Evolutionary conservation across 2,329 filamentous ascomycete genomes (phyloP).

Genomic region (Immersiporthe knoxdaviesiana): DNA sequence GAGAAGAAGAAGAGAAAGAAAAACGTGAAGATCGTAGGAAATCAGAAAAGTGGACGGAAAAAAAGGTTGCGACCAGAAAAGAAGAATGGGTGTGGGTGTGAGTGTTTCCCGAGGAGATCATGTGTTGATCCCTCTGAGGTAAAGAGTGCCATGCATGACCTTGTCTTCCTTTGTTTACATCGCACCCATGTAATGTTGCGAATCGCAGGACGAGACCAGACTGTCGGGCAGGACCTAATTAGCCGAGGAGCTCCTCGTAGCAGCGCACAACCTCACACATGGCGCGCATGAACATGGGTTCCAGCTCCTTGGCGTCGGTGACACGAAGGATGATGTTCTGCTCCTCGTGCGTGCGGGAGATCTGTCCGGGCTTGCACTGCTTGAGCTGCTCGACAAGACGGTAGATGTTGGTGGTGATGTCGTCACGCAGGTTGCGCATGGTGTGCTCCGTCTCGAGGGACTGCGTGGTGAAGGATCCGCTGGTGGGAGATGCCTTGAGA

Average conservation of each 20-base stretch:
- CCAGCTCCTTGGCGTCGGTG: conserved; percentile 35
- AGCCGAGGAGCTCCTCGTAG: conserved; percentile 40
- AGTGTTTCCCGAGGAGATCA: too few species aligned
- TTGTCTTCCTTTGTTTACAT: too few species aligned
- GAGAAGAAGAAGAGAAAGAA: too few species aligned
- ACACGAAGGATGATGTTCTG: conserved; percentile 16
- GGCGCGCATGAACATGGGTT: conserved; percentile 44
- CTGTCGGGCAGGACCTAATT: too few species aligned
- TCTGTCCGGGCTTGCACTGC: conserved; percentile 23
- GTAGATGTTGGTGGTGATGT: conserved; percentile 54
- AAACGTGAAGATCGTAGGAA: too few species aligned
- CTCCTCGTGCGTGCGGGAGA: conserved; percentile 20
- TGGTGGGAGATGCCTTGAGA: conserved; percentile 14
- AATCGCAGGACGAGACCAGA: too few species aligned
- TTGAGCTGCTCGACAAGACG: conserved; percentile 55
- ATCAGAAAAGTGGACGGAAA: too few species aligned
- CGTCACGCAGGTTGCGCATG: conserved; percentile 51
- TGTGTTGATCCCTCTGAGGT: too few species aligned
- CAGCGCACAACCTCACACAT: conserved; percentile 48
- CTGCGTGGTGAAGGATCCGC: conserved; percentile 2
- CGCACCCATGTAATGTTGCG: too few species aligned
- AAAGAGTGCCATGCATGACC: too few species aligned
- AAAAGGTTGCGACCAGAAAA: not conserved
- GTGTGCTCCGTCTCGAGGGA: conserved; percentile 38
- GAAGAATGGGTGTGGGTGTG: too few species aligned